phyloP scores from a whole-genome alignment of 805 yeast genomes.

The Clavispora phyllophila region DNA sequence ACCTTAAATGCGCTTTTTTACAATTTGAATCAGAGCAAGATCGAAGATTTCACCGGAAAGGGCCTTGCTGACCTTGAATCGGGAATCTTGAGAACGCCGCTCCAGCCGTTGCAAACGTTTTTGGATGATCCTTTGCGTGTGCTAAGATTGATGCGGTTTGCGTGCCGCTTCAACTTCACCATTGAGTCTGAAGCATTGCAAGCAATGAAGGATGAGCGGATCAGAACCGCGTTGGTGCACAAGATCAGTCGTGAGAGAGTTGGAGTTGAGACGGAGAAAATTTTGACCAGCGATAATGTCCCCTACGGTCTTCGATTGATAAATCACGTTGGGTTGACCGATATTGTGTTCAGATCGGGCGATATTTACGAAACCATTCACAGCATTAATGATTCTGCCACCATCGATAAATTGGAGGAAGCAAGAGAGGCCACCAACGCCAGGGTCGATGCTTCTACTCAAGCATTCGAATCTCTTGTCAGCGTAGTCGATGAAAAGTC shows the following conservation, averaged over 20 bases:
- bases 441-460: conserved; percentile 20
- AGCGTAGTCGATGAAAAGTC: background rate
- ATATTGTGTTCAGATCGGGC: conserved; percentile 49
- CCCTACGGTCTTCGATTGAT: conserved; percentile 58
- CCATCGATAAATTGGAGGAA: conserved; percentile 13
- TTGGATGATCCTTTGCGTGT: conserved; percentile 92
- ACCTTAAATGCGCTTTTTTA: conserved; percentile 90
- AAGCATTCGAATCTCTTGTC: conserved; percentile 17
- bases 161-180: conserved; percentile 65
- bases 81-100: conserved; percentile 82
- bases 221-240: conserved; percentile 53
- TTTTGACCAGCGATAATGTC: conserved; percentile 60
- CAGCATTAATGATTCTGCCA: conserved; percentile 13
- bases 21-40: conserved; percentile 59
- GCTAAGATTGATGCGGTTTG: conserved; percentile 79
- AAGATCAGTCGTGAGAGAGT: conserved; percentile 89
- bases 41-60: conserved; percentile 79
- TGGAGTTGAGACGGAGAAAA: conserved; percentile 79
- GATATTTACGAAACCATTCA: conserved; percentile 15
- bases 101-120: conserved; percentile 80
- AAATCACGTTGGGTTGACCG: conserved; percentile 48
- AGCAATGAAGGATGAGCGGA: conserved; percentile 60
- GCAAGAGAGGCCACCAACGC: conserved; percentile 9
- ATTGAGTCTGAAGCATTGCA: conserved; percentile 54
- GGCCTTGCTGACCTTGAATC: conserved; percentile 69